Evolutionary conservation across 1,139 yeast species (phyloP).

Genomic region (Suhomyces wounanorum): DNA sequence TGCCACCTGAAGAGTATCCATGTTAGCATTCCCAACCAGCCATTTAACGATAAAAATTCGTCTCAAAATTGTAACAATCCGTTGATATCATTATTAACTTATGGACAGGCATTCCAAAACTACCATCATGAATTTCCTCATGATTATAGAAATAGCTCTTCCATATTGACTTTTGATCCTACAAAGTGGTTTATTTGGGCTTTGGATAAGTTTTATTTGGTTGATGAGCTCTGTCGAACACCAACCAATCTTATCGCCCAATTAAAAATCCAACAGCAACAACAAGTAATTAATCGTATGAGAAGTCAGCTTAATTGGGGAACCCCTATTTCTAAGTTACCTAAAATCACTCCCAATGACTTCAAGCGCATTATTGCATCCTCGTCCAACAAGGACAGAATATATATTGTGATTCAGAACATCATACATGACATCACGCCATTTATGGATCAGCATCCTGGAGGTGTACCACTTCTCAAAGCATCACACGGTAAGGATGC

Average conservation of each 20-base stretch:
- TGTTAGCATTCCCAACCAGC: constrained; percentile 50
- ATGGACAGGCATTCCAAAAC: constrained; percentile 67
- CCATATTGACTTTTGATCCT: constrained; percentile 61
- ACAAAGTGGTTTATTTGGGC: constrained; percentile 60
- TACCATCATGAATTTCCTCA: constrained; percentile 77
- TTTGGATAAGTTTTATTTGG: constrained; percentile 42
- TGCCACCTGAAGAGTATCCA: constrained; percentile 55
- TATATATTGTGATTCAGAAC: constrained; percentile 49
- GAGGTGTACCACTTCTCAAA: constrained; percentile 60
- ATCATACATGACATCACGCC: constrained; percentile 76
- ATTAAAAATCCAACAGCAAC: constrained; percentile 64
- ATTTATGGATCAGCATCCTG: constrained; percentile 72
- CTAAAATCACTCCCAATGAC: constrained; percentile 53
- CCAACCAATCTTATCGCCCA: constrained; percentile 54
- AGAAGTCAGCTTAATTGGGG: constrained; percentile 76
- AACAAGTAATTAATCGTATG: constrained; percentile 57
- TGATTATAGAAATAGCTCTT: constrained; percentile 56
- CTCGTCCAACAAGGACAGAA: constrained; percentile 38
- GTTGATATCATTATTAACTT: constrained; percentile 55
- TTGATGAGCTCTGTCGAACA: constrained; percentile 41
- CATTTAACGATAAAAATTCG: constrained; percentile 64
- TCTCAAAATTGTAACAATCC: constrained; percentile 51
- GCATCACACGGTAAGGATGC: constrained; percentile 75
- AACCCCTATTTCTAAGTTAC: constrained; percentile 68
- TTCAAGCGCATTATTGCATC: constrained; percentile 45